These are phyloP conservation scores for Apiospora sp. DNA, from an alignment of 2,329 filamentous ascomycete species.

Conservation along the genomic window DNA sequence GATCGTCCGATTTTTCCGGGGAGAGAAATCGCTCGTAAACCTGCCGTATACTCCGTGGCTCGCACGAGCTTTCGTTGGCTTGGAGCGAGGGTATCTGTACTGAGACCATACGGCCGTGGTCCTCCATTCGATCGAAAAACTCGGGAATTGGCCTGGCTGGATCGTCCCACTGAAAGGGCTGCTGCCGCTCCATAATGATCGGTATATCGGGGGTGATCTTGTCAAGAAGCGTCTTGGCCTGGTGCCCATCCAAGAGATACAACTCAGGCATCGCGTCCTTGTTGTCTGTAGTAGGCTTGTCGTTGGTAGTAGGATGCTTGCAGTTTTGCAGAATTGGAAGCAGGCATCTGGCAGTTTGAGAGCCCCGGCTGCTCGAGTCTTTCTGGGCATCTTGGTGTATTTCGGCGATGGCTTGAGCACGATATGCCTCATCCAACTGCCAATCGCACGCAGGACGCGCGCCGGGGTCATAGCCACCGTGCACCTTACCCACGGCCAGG, in stretches of 20 bases:
- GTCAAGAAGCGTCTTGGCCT: constrained; percentile 24
- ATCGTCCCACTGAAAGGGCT: constrained; percentile 20
- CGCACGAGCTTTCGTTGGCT: constrained; percentile 22
- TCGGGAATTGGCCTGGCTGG: constrained; percentile 22
- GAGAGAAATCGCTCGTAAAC: constrained; percentile 25
- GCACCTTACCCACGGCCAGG: background rate
- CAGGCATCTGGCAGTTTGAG: constrained; percentile 22
- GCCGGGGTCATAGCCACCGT: constrained; percentile 3
- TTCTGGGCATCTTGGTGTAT: constrained; percentile 4
- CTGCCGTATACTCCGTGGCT: constrained; percentile 22
- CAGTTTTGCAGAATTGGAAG: constrained; percentile 23
- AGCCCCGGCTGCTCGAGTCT: constrained; percentile 22
- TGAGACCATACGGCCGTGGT: constrained; percentile 23
- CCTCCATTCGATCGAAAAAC: constrained; percentile 24
- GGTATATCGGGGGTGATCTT: constrained; percentile 23
- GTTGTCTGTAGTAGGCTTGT: constrained; percentile 1
- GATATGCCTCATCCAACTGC: constrained; percentile 21
- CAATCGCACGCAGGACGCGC: constrained; percentile 22
- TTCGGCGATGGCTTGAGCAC: constrained; percentile 21
- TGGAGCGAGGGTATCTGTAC: constrained; percentile 24
- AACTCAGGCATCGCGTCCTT: constrained; percentile 17
- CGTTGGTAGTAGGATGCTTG: too few relatives aligned
- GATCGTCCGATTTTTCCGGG: constrained; percentile 13
- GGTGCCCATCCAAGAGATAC: constrained; percentile 23
- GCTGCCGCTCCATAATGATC: constrained; percentile 24